These are phyloP conservation scores for Hericium alpestre DNA, from an alignment of 768 basidiomycete genomes.

Conservation along the genomic window DNA sequence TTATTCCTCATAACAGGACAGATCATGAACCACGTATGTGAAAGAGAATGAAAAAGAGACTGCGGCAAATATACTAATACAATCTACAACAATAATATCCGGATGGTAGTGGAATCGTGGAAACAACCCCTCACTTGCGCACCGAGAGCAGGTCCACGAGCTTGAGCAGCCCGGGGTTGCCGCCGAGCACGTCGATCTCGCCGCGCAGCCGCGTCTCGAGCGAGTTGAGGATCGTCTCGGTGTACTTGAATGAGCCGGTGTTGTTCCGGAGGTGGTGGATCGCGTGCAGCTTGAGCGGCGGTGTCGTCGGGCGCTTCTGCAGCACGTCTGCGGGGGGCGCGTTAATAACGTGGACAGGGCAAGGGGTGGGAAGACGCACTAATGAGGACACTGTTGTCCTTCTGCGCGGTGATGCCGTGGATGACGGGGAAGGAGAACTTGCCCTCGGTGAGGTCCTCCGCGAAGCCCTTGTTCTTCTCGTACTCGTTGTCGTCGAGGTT, in stretches of 20 bases:
- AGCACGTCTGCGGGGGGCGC: conserved; percentile 56
- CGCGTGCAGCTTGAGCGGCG: conserved; percentile 67
- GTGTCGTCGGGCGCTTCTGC: conserved; percentile 75
- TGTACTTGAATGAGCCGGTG: conserved; percentile 86
- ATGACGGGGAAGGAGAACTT: conserved; percentile 97
- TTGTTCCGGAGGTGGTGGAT: conserved; percentile 67
- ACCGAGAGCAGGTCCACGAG: neutral
- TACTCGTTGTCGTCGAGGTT: conserved; percentile 90
- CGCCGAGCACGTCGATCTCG: neutral
- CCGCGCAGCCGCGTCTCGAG: conserved; percentile 56
- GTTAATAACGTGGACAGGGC: neutral
- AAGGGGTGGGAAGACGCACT: conserved; percentile 19
- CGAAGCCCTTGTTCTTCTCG: conserved; percentile 73
- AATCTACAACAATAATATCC: too few relatives aligned
- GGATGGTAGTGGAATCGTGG: too few relatives aligned
- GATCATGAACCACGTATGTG: too few relatives aligned
- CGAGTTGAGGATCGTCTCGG: conserved; percentile 51
- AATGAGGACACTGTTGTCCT: conserved; percentile 67
- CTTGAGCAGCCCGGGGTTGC: neutral
- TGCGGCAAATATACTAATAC: too few relatives aligned
- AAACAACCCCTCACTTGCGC: neutral
- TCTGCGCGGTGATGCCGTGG: conserved; percentile 74
- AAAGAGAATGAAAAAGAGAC: too few relatives aligned
- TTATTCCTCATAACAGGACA: too few relatives aligned
- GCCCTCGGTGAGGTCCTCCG: conserved; percentile 90